Percentiles rank a stretch among this genome's conserved stretches.
phyloP scores from a whole-genome alignment of 768 basidiomycete species.

The Tubosaeta sp. region DNA sequence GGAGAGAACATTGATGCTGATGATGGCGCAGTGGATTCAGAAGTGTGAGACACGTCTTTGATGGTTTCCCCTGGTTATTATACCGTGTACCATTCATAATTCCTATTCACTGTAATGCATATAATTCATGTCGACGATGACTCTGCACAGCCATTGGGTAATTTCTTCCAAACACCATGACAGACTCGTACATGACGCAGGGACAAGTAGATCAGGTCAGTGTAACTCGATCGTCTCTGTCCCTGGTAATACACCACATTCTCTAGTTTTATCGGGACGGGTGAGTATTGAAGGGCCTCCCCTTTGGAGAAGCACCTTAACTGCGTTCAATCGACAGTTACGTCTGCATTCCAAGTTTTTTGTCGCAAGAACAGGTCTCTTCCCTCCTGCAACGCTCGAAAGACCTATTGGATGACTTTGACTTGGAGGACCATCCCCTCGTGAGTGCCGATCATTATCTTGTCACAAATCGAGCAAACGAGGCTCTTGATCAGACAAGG shows the following conservation, averaged over 20 bases:
- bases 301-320: background rate
- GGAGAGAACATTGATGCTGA: constrained; percentile 51
- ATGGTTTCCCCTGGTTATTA: constrained; percentile 3
- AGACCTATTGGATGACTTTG: constrained; percentile 75
- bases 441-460: constrained; percentile 38
- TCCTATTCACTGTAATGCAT: background rate
- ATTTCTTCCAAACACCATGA: background rate
- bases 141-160: no score
- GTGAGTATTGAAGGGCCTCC: constrained; percentile 29
- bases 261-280: constrained; percentile 56
- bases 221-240: background rate
- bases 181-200: constrained; percentile 45
- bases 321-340: constrained; percentile 53
- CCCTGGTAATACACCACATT: background rate
- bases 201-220: constrained; percentile 57
- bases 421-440: constrained; percentile 72
- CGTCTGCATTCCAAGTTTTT: constrained; percentile 71
- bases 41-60: constrained; percentile 18
- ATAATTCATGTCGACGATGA: no score
- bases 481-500: constrained; percentile 55
- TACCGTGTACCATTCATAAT: constrained; percentile 10
- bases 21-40: constrained; percentile 24
- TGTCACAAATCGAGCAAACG: background rate
- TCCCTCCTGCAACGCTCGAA: constrained; percentile 68
- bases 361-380: constrained; percentile 51